A percentile compares a stretch with the other conserved stretches of the same genome.
These are phyloP conservation scores for Colletotrichum tofieldiae DNA, from an alignment of 2,329 filamentous ascomycete species.

Conservation along the genomic window DNA sequence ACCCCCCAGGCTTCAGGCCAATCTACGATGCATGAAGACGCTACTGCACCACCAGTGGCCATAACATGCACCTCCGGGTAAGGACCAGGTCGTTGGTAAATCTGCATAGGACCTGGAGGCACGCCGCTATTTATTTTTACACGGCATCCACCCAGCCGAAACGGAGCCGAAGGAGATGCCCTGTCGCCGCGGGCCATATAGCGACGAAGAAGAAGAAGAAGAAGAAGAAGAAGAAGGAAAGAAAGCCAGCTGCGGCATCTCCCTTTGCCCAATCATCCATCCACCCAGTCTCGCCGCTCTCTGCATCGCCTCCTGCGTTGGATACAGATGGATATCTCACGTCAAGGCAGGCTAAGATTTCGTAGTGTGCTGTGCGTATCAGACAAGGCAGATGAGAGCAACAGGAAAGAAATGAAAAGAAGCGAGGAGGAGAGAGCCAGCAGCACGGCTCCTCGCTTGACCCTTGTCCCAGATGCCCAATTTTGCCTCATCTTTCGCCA, in stretches of 20 bases:
- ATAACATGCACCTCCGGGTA: not conserved
- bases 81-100: slow-evolving; percentile 12
- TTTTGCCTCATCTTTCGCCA: too few species aligned
- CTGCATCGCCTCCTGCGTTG: not conserved
- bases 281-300: not conserved
- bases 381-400: not conserved
- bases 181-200: slow-evolving; percentile 5
- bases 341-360: not conserved
- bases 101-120: not conserved
- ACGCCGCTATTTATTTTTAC: slow-evolving; percentile 22
- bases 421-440: not conserved
- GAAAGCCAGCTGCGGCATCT: not conserved
- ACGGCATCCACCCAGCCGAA: slow-evolving; percentile 21
- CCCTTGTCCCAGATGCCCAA: not conserved
- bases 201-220: not conserved
- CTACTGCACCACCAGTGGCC: not conserved
- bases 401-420: not conserved
- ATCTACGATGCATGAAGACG: slow-evolving; percentile 1
- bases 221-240: not conserved
- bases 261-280: not conserved
- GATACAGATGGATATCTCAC: not conserved
- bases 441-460: not conserved
- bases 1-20: not conserved
- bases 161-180: slow-evolving; percentile 8
- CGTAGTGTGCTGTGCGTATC: not conserved